Conservation (phyloP, 1,139 yeast genomes). For the Dujonia santamariae region DNA sequence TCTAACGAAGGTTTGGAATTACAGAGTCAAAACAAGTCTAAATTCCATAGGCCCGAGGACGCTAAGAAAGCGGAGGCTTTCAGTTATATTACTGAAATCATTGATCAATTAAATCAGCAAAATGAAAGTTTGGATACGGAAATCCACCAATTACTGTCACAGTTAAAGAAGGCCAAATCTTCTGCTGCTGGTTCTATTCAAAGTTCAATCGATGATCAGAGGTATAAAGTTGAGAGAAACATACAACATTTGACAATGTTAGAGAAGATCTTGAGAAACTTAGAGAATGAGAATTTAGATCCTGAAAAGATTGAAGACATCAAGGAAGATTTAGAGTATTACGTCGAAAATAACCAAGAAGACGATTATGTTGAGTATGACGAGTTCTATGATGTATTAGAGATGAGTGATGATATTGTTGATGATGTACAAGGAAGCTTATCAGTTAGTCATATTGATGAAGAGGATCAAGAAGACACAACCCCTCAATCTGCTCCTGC, state of each 20-base stretch:
- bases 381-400: conserved; percentile 85
- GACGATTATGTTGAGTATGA: conserved; percentile 97
- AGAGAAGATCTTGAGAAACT: conserved; percentile 71
- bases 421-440: conserved; percentile 49
- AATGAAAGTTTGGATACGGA: conserved; percentile 78
- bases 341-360: conserved; percentile 92
- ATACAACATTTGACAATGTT: conserved; percentile 74
- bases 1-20: conserved; percentile 89
- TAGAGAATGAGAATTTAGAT: conserved; percentile 82
- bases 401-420: conserved; percentile 55
- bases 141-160: conserved; percentile 51
- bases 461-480: conserved; percentile 26
- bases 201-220: conserved; percentile 57
- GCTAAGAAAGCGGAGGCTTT: conserved; percentile 67
- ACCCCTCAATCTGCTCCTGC: not conserved
- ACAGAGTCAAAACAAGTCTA: conserved; percentile 41
- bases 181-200: conserved; percentile 33
- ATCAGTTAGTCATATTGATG: conserved; percentile 29
- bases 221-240: conserved; percentile 70
- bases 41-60: conserved; percentile 56
- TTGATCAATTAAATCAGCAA: conserved; percentile 84
- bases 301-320: conserved; percentile 78
- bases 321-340: conserved; percentile 89
- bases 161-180: conserved; percentile 51
- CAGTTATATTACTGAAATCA: conserved; percentile 66